Evolutionary conservation across 352 stramenopile genomes (phyloP), one percentile per base, ranked within the genome.

Genomic region (Pythium aphanidermatum): DNA sequence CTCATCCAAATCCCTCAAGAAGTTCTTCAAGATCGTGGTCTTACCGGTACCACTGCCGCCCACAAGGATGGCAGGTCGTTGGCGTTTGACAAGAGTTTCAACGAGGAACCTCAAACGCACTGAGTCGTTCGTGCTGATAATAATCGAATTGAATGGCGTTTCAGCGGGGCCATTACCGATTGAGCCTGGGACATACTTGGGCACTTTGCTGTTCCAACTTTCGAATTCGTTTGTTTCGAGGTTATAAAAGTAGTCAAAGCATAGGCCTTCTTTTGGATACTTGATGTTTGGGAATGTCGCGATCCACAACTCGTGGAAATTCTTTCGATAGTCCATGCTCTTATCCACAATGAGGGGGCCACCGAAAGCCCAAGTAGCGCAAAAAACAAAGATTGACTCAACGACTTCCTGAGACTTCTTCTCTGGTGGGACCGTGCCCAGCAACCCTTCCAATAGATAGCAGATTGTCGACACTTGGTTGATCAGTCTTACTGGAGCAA

Each of bases 191-290:
- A 70, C 54, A 51, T 96, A 97, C 51, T 92, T 90, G 13, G 92
- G 87, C 20, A 98, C 91, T 50, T 96, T 96, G 2, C 67, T 85
- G 54, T 78, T 83, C 96, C 95, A 99, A 50, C 82, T 88, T 27
- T 96, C 76, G 49, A 97, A 98, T 29, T 95, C 83, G 50, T 87
- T 88, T 3, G 69, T 89, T 36, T 96, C 83, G 17, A 94, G 49
- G 60, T 98, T 96, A 61, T 96, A 98, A 51, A 97, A 98, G 61
- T 98, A 98, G 68, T 99, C 96, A 51, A 98, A 99, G 56, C 92
- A 98, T 5, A 90, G 47, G 5, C 91, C 92, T 55, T 98, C 93
- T 53, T 98, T 98, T 0, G 95, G 92, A 52, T 98, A 97, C 48
- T 97, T 97, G 55, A 93, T 61, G 45, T 63, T 86, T 0, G 82